Conservation (phyloP, 2,329 filamentous ascomycete genomes). For the Aspergillus alliaceus region DNA sequence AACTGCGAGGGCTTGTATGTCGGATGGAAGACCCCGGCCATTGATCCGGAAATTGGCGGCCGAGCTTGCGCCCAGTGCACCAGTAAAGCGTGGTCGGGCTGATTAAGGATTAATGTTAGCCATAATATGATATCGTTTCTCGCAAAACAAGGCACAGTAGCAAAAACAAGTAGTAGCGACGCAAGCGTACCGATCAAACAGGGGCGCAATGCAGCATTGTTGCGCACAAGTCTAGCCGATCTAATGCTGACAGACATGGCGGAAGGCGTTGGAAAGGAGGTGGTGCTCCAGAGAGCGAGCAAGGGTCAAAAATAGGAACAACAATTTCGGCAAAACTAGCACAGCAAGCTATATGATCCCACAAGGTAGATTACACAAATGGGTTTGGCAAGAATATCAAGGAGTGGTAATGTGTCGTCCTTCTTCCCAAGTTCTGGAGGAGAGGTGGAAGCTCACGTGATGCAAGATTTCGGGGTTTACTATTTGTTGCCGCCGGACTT, state of each 20-base stretch:
- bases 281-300: constrained; percentile 26
- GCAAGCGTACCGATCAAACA: constrained; percentile 28
- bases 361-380: background rate
- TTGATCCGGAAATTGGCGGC: constrained; percentile 35
- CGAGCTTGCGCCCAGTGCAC: constrained; percentile 31
- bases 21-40: constrained; percentile 46
- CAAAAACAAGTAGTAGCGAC: background rate
- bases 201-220: constrained; percentile 31
- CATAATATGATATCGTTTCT: background rate
- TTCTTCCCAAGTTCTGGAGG: constrained; percentile 12
- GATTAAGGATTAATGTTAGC: constrained; percentile 4
- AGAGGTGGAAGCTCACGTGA: constrained; percentile 18
- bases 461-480: constrained; percentile 12
- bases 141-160: background rate
- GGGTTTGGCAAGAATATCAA: constrained; percentile 2
- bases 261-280: constrained; percentile 27
- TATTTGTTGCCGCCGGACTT: constrained; percentile 11
- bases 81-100: constrained; percentile 35
- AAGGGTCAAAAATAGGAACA: constrained; percentile 10
- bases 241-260: constrained; percentile 41
- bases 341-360: background rate
- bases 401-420: constrained; percentile 13
- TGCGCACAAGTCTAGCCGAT: constrained; percentile 40
- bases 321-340: constrained; percentile 5
- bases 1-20: constrained; percentile 58